Percentiles rank a stretch among this genome's conserved stretches.
Evolutionary conservation across 192 early-diverging fungal genomes (phyloP).

Genomic region (Dimargaris cristalligena): DNA sequence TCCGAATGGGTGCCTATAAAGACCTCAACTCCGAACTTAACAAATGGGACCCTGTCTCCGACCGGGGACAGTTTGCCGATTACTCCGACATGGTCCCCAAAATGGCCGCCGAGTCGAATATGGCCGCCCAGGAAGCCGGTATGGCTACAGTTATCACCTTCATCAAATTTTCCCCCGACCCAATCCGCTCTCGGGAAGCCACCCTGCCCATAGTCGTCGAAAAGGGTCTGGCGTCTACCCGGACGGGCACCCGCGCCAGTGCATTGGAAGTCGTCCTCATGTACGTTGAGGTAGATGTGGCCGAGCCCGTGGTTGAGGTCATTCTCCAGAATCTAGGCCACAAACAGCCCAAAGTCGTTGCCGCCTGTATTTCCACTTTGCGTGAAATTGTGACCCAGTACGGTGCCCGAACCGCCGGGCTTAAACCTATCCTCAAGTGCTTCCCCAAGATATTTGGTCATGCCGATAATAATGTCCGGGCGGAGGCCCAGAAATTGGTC

Average conservation of each 20-base stretch:
- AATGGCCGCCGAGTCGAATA: constrained; percentile 73
- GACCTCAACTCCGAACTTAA: constrained; percentile 56
- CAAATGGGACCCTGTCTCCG: constrained; percentile 37
- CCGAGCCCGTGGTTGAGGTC: constrained; percentile 68
- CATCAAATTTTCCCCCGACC: constrained; percentile 65
- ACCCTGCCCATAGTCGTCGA: constrained; percentile 63
- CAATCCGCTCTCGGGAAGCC: constrained; percentile 45
- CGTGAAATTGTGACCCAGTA: constrained; percentile 51
- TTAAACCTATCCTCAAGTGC: constrained; percentile 75
- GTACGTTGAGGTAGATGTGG: constrained; percentile 75
- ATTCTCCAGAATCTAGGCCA: constrained; percentile 57
- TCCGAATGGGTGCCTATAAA: constrained; percentile 66
- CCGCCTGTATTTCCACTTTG: constrained; percentile 43
- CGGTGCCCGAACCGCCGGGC: constrained; percentile 58
- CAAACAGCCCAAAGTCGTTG: constrained; percentile 86
- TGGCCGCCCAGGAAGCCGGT: constrained; percentile 79
- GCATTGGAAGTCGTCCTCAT: constrained; percentile 65
- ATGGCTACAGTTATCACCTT: constrained; percentile 56
- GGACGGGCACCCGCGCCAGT: constrained; percentile 60
- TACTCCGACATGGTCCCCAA: constrained; percentile 60
- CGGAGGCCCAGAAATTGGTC: constrained; percentile 59
- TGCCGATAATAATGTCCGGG: constrained; percentile 79
- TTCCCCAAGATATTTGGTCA: constrained; percentile 85
- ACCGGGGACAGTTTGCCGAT: constrained; percentile 43
- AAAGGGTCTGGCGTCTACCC: constrained; percentile 71